Conservation (phyloP, 495 filamentous ascomycete species). For the Aspergillus haitiensis region DNA sequence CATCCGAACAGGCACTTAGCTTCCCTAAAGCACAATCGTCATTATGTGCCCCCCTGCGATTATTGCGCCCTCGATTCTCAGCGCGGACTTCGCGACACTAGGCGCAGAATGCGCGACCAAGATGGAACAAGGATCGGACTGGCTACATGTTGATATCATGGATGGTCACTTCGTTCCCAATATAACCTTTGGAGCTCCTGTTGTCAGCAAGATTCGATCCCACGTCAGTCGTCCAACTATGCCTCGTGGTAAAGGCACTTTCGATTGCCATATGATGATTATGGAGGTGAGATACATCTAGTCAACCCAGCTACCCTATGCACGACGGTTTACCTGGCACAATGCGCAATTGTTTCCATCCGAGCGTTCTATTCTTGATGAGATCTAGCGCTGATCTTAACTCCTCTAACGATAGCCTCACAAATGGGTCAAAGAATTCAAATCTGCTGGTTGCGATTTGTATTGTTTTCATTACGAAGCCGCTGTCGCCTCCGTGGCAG, state of each 20-base stretch:
- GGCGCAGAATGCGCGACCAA: constrained; percentile 80
- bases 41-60: constrained; percentile 85
- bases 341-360: background rate
- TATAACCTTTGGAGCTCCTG: constrained; percentile 92
- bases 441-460: constrained; percentile 89
- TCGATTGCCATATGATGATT: constrained; percentile 99
- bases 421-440: constrained; percentile 95
- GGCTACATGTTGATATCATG: constrained; percentile 81
- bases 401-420: constrained; percentile 67
- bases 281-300: constrained; percentile 65
- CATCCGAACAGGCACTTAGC: constrained; percentile 3
- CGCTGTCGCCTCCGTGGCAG: constrained; percentile 79
- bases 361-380: background rate
- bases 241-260: constrained; percentile 75
- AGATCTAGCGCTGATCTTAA: background rate
- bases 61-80: constrained; percentile 95
- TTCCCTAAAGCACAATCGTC: constrained; percentile 6
- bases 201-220: constrained; percentile 87
- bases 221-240: constrained; percentile 67
- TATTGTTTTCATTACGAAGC: constrained; percentile 99
- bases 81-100: constrained; percentile 88
- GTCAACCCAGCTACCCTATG: no score
- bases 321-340: background rate
- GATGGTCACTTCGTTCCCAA: constrained; percentile 98
- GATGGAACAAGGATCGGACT: constrained; percentile 82